A percentile compares a stretch with the other conserved stretches of the same genome.
Evolutionary conservation across 192 early-diverging fungal species (phyloP).

Genomic region (Chytriomyces hyalinus): DNA sequence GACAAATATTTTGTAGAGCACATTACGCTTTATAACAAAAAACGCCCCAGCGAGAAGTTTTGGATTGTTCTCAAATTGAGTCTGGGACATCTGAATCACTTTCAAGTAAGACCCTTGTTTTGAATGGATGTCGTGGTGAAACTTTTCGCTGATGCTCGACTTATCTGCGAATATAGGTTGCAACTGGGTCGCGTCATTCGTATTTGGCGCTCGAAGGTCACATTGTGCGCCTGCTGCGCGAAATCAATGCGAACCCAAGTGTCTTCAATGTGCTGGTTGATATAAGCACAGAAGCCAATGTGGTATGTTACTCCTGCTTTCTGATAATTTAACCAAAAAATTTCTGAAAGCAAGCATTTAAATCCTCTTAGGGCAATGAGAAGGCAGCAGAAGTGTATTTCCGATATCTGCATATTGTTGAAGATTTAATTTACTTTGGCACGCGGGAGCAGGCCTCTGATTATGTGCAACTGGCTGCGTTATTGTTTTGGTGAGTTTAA

Average conservation of each 20-base stretch:
- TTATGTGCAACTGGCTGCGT: slow-evolving; percentile 69
- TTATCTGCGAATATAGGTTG: slow-evolving; percentile 42
- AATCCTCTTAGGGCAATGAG: slow-evolving; percentile 36
- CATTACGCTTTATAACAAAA: slow-evolving; percentile 72
- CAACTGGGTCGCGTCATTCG: slow-evolving; percentile 71
- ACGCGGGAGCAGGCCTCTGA: slow-evolving; percentile 75
- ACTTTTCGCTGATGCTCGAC: neutral
- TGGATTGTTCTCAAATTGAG: slow-evolving; percentile 69
- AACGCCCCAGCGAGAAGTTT: slow-evolving; percentile 70
- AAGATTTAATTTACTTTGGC: slow-evolving; percentile 77
- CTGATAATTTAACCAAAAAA: neutral
- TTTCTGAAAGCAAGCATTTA: slow-evolving; percentile 32
- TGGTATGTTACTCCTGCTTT: slow-evolving; percentile 25
- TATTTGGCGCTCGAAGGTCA: slow-evolving; percentile 69
- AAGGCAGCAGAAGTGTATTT: slow-evolving; percentile 64
- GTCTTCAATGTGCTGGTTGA: slow-evolving; percentile 31
- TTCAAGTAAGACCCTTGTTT: slow-evolving; percentile 57
- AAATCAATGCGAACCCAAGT: slow-evolving; percentile 57
- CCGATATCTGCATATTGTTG: slow-evolving; percentile 73
- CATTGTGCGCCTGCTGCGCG: slow-evolving; percentile 65
- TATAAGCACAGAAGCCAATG: slow-evolving; percentile 21
- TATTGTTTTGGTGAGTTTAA: slow-evolving; percentile 66
- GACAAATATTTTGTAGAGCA: slow-evolving; percentile 78
- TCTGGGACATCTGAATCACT: slow-evolving; percentile 71
- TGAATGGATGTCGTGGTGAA: neutral